Percentiles rank a stretch among this genome's conserved stretches.
Conservation (phyloP, 2,329 filamentous ascomycete genomes). For the Claviceps paspali region DNA sequence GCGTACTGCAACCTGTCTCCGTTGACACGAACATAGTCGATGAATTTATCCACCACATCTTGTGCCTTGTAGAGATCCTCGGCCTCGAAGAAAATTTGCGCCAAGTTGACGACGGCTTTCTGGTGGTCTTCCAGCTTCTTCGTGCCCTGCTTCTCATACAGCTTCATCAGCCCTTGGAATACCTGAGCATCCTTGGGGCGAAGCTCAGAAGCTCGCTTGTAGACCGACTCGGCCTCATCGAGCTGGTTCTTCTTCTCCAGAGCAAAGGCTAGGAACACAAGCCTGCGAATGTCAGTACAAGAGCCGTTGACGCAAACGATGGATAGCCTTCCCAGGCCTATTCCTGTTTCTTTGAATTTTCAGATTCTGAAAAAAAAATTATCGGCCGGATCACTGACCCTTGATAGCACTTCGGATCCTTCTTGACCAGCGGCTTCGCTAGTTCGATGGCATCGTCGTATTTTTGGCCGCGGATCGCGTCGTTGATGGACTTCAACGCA, state of each 20-base stretch:
- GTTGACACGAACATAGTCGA: constrained; percentile 55
- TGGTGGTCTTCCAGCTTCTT: constrained; percentile 61
- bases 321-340: too few relatives aligned
- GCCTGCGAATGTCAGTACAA: constrained; percentile 19
- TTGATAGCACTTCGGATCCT: constrained; percentile 68
- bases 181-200: constrained; percentile 67
- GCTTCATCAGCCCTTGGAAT: constrained; percentile 76
- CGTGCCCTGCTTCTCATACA: constrained; percentile 65
- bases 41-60: constrained; percentile 63
- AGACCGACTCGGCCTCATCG: constrained; percentile 62
- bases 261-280: constrained; percentile 78
- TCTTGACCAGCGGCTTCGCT: constrained; percentile 51
- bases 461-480: constrained; percentile 62
- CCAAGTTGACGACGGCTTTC: constrained; percentile 55
- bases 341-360: too few relatives aligned
- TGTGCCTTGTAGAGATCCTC: constrained; percentile 50
- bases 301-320: too few relatives aligned
- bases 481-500: constrained; percentile 66
- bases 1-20: constrained; percentile 62
- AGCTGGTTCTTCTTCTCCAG: constrained; percentile 59
- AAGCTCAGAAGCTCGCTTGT: constrained; percentile 54
- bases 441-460: constrained; percentile 61
- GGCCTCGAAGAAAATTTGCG: constrained; percentile 54
- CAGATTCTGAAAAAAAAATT: too few relatives aligned
- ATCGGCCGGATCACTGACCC: constrained; percentile 37